Percentiles rank a stretch among this genome's conserved stretches.
Conservation (phyloP, 2,329 filamentous ascomycete species). For the Phaeosphaeria sp. region DNA sequence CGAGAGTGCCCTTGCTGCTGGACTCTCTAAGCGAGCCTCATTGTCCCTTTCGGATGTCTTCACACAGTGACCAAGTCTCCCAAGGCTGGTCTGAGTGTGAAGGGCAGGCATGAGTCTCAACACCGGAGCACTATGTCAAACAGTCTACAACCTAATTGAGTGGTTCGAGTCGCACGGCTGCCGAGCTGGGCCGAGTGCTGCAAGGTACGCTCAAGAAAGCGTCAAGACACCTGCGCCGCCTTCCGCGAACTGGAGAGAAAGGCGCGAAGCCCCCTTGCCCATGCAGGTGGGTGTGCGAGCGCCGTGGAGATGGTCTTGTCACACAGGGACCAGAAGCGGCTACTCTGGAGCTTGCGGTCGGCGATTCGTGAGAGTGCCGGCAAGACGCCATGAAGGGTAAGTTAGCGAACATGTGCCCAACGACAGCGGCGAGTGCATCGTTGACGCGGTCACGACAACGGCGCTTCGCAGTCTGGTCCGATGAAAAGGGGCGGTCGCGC, state of each 20-base stretch:
- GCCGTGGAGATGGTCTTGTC: conserved; percentile 30
- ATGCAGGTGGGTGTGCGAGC: conserved; percentile 36
- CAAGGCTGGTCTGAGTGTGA: conserved; percentile 10
- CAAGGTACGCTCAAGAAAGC: conserved; percentile 39
- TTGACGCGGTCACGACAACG: conserved; percentile 21
- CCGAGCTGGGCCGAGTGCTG: conserved; percentile 34
- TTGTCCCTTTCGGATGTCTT: not conserved
- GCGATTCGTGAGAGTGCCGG: conserved; percentile 26
- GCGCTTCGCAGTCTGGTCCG: conserved; percentile 28
- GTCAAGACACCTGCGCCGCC: conserved; percentile 25
- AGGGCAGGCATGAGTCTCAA: conserved; percentile 22
- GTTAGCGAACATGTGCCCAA: conserved; percentile 17
- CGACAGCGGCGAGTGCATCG: conserved; percentile 17
- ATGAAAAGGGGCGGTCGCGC: conserved; percentile 29
- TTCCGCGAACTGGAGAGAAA: conserved; percentile 37
- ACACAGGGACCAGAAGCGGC: conserved; percentile 29
- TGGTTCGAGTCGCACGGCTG: conserved; percentile 33
- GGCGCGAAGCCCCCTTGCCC: conserved; percentile 38
- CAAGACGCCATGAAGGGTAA: conserved; percentile 10
- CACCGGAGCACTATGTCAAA: conserved; percentile 29
- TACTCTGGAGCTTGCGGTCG: conserved; percentile 25
- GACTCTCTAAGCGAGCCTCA: conserved; percentile 6
- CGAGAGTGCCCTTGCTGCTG: conserved; percentile 7
- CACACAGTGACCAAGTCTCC: conserved; percentile 6
- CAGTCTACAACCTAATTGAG: conserved; percentile 32